Evolutionary conservation across 164 flowering plant species (phyloP), one percentile per base, ranked within the genome.

Genomic region (Chimonanthus praecox): DNA sequence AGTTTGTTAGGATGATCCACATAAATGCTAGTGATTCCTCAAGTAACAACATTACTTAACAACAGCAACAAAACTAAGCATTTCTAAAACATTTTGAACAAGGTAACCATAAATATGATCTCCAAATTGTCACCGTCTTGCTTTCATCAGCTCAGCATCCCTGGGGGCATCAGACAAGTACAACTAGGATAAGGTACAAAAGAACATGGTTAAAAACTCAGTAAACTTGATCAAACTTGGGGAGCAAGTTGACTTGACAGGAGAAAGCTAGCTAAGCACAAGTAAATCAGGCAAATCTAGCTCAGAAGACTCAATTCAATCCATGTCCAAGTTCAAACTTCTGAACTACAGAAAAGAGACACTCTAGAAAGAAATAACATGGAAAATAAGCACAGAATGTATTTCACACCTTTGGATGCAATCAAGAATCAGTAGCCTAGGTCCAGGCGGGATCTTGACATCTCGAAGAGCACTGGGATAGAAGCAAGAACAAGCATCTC

Each of bases 401-500:
- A 43, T 67, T 15, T 68, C 79, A 20, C 5, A 90, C 97, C 97
- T 90, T 68, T 89, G 83, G 70, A 92, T 83, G 78, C 88, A 92
- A 77, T 94, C 92, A 11, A 92, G 95, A 81, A 92, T 94, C 68
- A 94, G 89, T 54, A 94, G 91, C 79, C 98, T 86, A 60, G 98
- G 98, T 62, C 98, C 98, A 21, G 98, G 97, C 21, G 97, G 98
- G 79, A 94, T 87, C 66, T 77, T 89, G 64, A 87, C 97, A 83
- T 94, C 99, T 86, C 88, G 85, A 49, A 94, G 95, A 69, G 98
- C 97, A 76, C 99, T 94, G 95, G 68, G 78, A 81, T 58, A 82
- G 43, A 64, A 45, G 20, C 54, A 71, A 70, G 33, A 16, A 50
- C 18, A 74, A 49, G 49, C 33, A 21, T 21, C 43, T 60, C 70